Conservation (phyloP, 495 filamentous ascomycete genomes). For the Sordaria brevicollis region DNA sequence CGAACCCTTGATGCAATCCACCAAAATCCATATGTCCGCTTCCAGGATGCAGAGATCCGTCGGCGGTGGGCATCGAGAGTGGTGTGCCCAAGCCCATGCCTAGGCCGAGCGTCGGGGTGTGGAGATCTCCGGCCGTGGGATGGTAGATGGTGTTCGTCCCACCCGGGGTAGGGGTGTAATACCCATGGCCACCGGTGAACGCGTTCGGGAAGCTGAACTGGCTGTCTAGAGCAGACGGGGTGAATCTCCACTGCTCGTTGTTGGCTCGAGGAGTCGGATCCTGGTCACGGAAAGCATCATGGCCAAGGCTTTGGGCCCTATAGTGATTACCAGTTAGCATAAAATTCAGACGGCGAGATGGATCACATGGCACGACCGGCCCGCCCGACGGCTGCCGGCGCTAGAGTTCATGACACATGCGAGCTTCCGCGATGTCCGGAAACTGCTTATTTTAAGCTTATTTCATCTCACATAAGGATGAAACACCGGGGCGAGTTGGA, state of each 20-base stretch:
- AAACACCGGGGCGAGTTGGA: background rate
- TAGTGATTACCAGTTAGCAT: conserved; percentile 1
- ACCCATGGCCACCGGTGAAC: conserved; percentile 65
- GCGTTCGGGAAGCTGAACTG: conserved; percentile 68
- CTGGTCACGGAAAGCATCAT: conserved; percentile 57
- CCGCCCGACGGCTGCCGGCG: background rate
- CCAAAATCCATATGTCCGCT: conserved; percentile 45
- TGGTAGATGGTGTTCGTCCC: conserved; percentile 77
- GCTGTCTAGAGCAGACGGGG: conserved; percentile 76
- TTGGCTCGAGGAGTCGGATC: conserved; percentile 69
- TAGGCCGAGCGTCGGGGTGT: conserved; percentile 62
- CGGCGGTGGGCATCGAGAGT: conserved; percentile 64
- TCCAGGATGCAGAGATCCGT: conserved; percentile 44
- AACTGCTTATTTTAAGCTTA: background rate
- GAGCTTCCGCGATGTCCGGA: background rate
- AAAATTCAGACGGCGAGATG: background rate
- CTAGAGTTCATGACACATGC: background rate
- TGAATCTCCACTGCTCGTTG: conserved; percentile 73
- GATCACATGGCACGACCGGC: background rate
- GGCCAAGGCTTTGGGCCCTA: conserved; percentile 29
- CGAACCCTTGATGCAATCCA: conserved; percentile 45
- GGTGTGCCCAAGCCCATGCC: conserved; percentile 69
- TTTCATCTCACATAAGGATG: background rate
- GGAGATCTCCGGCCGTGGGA: conserved; percentile 77
- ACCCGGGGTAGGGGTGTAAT: conserved; percentile 82